Percentiles rank a stretch among this genome's conserved stretches.
These are phyloP conservation scores for Parietichytrium sp. DNA, from an alignment of 108 stramenopile species.

Conservation along the genomic window DNA sequence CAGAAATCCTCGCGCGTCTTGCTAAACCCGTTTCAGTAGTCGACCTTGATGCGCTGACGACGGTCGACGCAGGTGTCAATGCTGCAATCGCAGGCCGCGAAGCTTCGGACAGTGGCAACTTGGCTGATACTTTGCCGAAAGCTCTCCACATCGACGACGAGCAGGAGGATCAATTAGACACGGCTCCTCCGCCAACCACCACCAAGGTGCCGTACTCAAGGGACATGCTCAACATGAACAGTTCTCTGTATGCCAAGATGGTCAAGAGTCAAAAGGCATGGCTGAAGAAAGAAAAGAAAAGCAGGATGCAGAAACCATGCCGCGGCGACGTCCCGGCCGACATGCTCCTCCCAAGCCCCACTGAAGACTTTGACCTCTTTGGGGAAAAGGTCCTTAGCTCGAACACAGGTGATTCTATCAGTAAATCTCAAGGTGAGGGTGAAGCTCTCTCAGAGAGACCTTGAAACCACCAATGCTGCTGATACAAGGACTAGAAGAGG, in stretches of 20 bases:
- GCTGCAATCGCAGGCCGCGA: background rate
- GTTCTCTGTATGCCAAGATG: background rate
- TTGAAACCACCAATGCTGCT: too few relatives aligned
- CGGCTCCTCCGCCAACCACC: background rate
- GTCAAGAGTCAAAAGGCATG: background rate
- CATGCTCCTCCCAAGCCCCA: slow-evolving; percentile 22
- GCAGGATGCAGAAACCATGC: background rate
- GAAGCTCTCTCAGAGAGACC: too few relatives aligned
- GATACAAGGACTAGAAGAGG: too few relatives aligned
- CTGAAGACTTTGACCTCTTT: slow-evolving; percentile 28
- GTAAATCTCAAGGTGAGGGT: too few relatives aligned
- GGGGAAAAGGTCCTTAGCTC: too few relatives aligned
- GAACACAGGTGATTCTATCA: too few relatives aligned
- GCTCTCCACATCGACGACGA: background rate
- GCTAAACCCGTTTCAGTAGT: too few relatives aligned
- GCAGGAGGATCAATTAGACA: background rate
- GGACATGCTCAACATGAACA: slow-evolving; percentile 17
- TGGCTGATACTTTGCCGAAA: background rate
- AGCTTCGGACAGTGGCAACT: background rate
- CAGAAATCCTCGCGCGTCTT: too few relatives aligned
- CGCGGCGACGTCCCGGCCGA: background rate
- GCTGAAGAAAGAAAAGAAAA: background rate
- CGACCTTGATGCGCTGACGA: too few relatives aligned
- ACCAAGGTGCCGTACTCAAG: slow-evolving; percentile 23
- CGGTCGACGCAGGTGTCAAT: background rate